These are phyloP conservation scores for Ramichloridium luteum DNA, from an alignment of 2,329 filamentous ascomycete genomes.

Conservation along the genomic window DNA sequence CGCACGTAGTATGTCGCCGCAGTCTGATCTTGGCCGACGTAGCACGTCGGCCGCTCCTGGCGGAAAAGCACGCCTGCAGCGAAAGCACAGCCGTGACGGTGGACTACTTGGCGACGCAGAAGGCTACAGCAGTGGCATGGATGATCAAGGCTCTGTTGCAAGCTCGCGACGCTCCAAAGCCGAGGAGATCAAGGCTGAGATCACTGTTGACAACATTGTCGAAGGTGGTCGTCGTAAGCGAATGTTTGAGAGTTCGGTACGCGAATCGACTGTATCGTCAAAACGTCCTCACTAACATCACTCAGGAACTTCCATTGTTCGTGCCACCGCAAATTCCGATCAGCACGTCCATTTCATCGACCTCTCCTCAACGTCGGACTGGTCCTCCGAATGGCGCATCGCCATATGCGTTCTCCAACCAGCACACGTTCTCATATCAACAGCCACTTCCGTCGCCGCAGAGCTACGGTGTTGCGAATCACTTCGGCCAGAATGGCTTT, in stretches of 20 bases:
- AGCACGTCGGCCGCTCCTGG: slow-evolving; percentile 65
- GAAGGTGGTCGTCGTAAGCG: slow-evolving; percentile 91
- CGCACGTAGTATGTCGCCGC: slow-evolving; percentile 67
- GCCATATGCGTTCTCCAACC: slow-evolving; percentile 61
- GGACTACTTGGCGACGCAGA: slow-evolving; percentile 45
- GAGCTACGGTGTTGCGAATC: slow-evolving; percentile 41
- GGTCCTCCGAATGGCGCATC: slow-evolving; percentile 59
- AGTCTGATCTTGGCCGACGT: slow-evolving; percentile 55
- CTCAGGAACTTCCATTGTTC: slow-evolving; percentile 85
- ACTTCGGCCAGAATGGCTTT: slow-evolving; percentile 12
- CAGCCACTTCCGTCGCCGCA: slow-evolving; percentile 75
- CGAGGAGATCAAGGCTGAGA: slow-evolving; percentile 88
- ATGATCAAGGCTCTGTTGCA: slow-evolving; percentile 58
- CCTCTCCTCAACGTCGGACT: slow-evolving; percentile 77
- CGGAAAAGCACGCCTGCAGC: slow-evolving; percentile 43
- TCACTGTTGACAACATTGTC: slow-evolving; percentile 95
- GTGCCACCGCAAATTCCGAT: slow-evolving; percentile 88
- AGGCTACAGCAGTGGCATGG: slow-evolving; percentile 80
- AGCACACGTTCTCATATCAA: slow-evolving; percentile 68
- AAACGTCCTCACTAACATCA: slow-evolving; percentile 7
- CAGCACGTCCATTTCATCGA: slow-evolving; percentile 91
- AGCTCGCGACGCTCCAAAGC: slow-evolving; percentile 62
- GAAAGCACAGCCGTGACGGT: slow-evolving; percentile 41
- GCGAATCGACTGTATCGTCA: no score
- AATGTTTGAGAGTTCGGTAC: slow-evolving; percentile 91